Base-by-base conservation (phyloP, 2,329 filamentous ascomycete genomes). In the Pestalotiopsis sp. region DNA sequence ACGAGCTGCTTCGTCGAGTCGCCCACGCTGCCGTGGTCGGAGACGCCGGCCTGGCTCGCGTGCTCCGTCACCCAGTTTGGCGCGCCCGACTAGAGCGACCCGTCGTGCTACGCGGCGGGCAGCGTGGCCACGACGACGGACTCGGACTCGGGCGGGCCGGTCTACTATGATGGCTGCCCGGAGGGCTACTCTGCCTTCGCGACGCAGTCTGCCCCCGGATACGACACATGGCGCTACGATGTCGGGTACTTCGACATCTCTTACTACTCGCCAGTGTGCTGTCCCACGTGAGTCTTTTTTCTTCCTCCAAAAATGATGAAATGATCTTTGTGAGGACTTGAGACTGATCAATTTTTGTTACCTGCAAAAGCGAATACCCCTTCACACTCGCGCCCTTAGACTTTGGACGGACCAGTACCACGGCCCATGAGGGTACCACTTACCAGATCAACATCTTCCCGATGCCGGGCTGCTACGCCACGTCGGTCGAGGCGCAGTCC, bases 1-100 rank as follows among this genome's bases (percentile, higher is more conserved):
- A 71, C 68, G 59, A 71, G 70, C 60, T 71, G 71, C 23, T 72
- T 69, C 38, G 11, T 71, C 6, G n/a, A 65, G 3, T n/a, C 65
- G 2, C 36, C 56, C 3, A 31, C 12, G 25, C 7, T 20, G 11
- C 9, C 14, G 13, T 6, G n/a, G 39, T n/a, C 9, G 9, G 3
- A 31, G 9, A 25, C 41, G 3, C 70, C 71, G 3, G 67, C 69
- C 17, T 70, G 70, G 71, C 68, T 72, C 20, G 64, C 61, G 14
- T 72, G 71, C 67, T 56, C 68, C 13, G 2, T 70, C 9, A 56
- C 61, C 45, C 11, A 66, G 11, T 68, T 72, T 6, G 71, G 71
- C 9, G 59, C 66, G 2, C 66, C 70, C 4, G 31, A 57, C 3
- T 68, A 39, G 39, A 45, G 38, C 14, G 45, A 67, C 61, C 7